Base-by-base conservation (phyloP, 2,329 filamentous ascomycete genomes). In the Leptographium wingfieldii region DNA sequence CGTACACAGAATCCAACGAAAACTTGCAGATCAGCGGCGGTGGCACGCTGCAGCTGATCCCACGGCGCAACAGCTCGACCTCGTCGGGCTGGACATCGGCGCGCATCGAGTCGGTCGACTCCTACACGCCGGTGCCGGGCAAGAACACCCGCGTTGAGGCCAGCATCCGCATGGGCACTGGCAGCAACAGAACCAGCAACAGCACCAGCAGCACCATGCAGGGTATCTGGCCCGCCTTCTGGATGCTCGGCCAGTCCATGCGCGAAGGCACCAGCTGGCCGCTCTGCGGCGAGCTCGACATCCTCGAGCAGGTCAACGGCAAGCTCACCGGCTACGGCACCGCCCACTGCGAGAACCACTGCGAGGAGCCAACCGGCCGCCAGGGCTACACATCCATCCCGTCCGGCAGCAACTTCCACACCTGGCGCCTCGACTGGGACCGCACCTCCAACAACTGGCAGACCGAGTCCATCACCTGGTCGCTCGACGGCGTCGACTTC, bases 191-290 rank as follows among this genome's bases (percentile, higher is more conserved):
- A 19, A 22, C 19, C 43, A n/a, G 14, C 40, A 43, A 43, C 14
- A 43, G 40, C 67, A 51, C 68, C 1, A 43, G 59, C 22, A 56
- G 57, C 25, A 67, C 68, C 52, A 79, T 81, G 68, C 73, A 80
- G 64, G 81, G 81, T 5, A 72, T 83, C 56, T 83, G 80, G 80
- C 80, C 80, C 0, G 80, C 80, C 0, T 82, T 82, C 65, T 83
- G 80, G 80, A 71, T 81, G 62, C 72, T 83, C 19, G 80, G 80
- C 49, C 73, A 81, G 56, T 68, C 74, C 12, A 71, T 78, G 59
- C 75, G 77, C 31, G 70, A 74, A 53, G 78, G 78, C 10, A 74
- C 72, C 1, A 43, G 65, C 16, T 83, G 81, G 81, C 81, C 81
- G 0, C 58, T 62, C 10, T 78, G 77, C 61, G 81, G 80, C 62